Evolutionary conservation across 2,329 filamentous ascomycete species (phyloP).

Genomic region (Gliomastix tumulicola): DNA sequence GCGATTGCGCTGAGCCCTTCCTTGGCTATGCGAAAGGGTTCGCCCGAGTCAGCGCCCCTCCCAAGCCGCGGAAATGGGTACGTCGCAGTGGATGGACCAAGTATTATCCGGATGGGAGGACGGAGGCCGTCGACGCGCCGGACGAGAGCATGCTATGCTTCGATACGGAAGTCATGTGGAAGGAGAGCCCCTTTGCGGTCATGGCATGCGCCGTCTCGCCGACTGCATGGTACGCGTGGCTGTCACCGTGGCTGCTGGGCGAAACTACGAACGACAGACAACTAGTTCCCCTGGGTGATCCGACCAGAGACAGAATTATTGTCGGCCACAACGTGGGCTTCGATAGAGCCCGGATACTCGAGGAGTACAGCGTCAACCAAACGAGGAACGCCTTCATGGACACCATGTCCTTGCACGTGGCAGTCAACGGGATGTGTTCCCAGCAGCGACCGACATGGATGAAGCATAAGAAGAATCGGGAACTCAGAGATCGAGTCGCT

Average conservation of each 20-base stretch:
- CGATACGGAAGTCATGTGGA: constrained; percentile 96
- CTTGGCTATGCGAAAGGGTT: constrained; percentile 70
- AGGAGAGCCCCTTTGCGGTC: constrained; percentile 83
- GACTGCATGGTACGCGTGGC: constrained; percentile 92
- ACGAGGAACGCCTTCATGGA: constrained; percentile 84
- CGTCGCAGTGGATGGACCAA: constrained; percentile 87
- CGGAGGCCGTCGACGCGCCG: constrained; percentile 67
- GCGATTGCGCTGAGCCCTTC: constrained; percentile 82
- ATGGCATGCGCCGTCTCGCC: constrained; percentile 94
- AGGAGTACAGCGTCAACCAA: constrained; percentile 83
- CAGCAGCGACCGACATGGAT: constrained; percentile 95
- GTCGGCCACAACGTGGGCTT: constrained; percentile 96
- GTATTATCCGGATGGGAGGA: constrained; percentile 68
- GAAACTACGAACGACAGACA: constrained; percentile 74
- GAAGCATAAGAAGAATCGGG: constrained; percentile 87
- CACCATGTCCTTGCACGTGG: constrained; percentile 97
- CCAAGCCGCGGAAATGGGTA: constrained; percentile 65
- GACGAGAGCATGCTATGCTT: constrained; percentile 81
- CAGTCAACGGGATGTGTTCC: constrained; percentile 98
- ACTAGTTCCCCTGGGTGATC: constrained; percentile 80
- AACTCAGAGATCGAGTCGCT: constrained; percentile 73
- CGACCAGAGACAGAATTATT: constrained; percentile 64
- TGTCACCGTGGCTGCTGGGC: constrained; percentile 89
- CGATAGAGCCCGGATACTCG: constrained; percentile 77
- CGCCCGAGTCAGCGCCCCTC: constrained; percentile 51